A percentile compares a stretch with the other conserved stretches of the same genome.
Conservation (phyloP, 768 basidiomycete genomes). For the Neoboletus brunneissimus region DNA sequence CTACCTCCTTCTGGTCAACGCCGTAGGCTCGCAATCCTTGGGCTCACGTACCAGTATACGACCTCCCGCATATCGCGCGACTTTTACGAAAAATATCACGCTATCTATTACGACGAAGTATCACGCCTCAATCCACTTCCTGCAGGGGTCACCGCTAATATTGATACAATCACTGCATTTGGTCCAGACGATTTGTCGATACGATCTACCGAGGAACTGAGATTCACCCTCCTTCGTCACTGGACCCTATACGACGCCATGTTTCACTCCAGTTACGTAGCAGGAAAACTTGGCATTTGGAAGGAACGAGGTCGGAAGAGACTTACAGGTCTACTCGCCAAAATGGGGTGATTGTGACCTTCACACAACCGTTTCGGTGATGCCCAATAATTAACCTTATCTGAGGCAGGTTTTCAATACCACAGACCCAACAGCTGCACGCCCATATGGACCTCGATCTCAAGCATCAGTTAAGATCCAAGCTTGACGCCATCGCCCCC, state of each 20-base stretch:
- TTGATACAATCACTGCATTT: conserved; percentile 48
- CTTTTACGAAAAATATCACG: conserved; percentile 77
- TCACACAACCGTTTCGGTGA: not conserved
- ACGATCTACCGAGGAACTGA: conserved; percentile 80
- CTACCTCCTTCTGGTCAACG: conserved; percentile 5
- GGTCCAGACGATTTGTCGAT: conserved; percentile 84
- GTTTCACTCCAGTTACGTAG: conserved; percentile 96
- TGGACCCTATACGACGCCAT: conserved; percentile 99
- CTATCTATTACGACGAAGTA: conserved; percentile 87
- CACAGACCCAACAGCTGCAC: conserved; percentile 91
- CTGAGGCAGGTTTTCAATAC: conserved; percentile 78
- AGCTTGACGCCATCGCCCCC: conserved; percentile 86
- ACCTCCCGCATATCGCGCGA: conserved; percentile 85
- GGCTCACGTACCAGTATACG: conserved; percentile 89
- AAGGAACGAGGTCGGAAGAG: conserved; percentile 89
- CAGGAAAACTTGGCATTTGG: conserved; percentile 94
- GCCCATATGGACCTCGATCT: conserved; percentile 96
- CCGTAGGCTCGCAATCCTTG: conserved; percentile 85
- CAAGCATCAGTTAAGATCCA: conserved; percentile 73
- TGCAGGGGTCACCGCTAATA: conserved; percentile 35
- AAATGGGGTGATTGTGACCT: conserved; percentile 81
- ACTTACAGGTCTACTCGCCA: conserved; percentile 88
- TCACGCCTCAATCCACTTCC: conserved; percentile 78
- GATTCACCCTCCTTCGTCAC: conserved; percentile 94
- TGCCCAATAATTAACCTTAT: conserved; percentile 7